A percentile compares a stretch with the other conserved stretches of the same genome.
These are phyloP conservation scores for Xylariaceae sp. DNA, from an alignment of 2,329 filamentous ascomycete species.

Conservation along the genomic window DNA sequence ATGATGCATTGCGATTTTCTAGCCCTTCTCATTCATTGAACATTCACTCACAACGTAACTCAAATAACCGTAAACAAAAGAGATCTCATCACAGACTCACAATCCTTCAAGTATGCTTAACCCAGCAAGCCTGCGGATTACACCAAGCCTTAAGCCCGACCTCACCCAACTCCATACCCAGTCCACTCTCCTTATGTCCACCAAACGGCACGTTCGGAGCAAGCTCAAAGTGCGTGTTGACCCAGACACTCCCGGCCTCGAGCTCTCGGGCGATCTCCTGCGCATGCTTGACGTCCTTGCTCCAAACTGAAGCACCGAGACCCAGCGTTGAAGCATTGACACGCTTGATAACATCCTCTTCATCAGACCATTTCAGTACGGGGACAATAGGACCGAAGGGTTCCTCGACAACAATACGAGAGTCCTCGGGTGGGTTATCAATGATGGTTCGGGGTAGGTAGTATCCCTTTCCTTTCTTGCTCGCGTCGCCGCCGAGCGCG, in stretches of 20 bases:
- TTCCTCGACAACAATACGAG: conserved; percentile 23
- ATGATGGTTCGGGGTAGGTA: conserved; percentile 22
- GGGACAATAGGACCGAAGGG: conserved; percentile 37
- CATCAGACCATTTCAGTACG: conserved; percentile 38
- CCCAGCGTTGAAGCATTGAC: conserved; percentile 46
- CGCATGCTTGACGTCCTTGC: conserved; percentile 32
- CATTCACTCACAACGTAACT: too few species aligned
- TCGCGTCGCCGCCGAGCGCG: neutral
- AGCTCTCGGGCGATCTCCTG: neutral
- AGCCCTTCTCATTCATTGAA: too few species aligned
- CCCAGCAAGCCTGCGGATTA: conserved; percentile 20
- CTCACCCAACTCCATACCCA: conserved; percentile 44
- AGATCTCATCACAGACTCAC: neutral
- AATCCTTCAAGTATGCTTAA: neutral
- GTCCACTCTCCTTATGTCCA: conserved; percentile 47
- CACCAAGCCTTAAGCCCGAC: conserved; percentile 34
- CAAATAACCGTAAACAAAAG: neutral
- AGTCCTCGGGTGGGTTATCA: conserved; percentile 25
- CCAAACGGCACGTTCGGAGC: conserved; percentile 39
- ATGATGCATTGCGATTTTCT: too few species aligned
- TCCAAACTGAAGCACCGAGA: conserved; percentile 50
- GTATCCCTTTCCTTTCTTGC: conserved; percentile 7
- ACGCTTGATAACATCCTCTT: conserved; percentile 40
- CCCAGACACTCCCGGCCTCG: neutral
- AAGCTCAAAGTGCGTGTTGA: conserved; percentile 39